Percentiles rank a stretch among this genome's conserved stretches.
phyloP scores from a whole-genome alignment of 1,284 basidiomycete species.

The Tylopilus sp. region DNA sequence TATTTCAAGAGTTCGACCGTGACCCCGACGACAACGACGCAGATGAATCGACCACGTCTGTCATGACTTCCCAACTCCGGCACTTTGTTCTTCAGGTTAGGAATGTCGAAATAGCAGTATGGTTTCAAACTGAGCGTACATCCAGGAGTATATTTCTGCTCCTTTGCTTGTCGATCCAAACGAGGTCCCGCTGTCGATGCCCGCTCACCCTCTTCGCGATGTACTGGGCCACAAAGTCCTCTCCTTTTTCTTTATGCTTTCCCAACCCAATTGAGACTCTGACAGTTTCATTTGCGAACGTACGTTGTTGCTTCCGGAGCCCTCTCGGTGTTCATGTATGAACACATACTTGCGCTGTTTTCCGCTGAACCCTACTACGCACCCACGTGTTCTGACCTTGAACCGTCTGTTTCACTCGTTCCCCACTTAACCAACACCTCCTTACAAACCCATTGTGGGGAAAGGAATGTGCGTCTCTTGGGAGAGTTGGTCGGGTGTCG shows the following conservation, averaged over 20 bases:
- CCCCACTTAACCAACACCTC: conserved; percentile 96
- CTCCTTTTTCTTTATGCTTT: conserved; percentile 7
- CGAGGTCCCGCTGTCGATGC: conserved; percentile 35
- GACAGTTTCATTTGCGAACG: conserved; percentile 87
- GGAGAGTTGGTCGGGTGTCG: conserved; percentile 69
- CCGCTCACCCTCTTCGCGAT: conserved; percentile 20
- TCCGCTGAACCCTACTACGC: conserved; percentile 60
- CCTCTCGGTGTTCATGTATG: conserved; percentile 73
- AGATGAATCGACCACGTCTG: conserved; percentile 45
- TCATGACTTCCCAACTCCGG: conserved; percentile 81
- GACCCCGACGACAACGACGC: conserved; percentile 39
- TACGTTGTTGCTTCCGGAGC: conserved; percentile 88
- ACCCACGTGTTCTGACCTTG: conserved; percentile 35
- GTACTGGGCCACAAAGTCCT: conserved; percentile 65
- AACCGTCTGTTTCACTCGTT: conserved; percentile 39
- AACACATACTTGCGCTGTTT: conserved; percentile 83
- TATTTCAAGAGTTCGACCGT: conserved; percentile 84
- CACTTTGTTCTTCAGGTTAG: conserved; percentile 94
- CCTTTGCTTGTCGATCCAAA: conserved; percentile 76
- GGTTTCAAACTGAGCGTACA: conserved; percentile 10
- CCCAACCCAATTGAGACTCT: conserved; percentile 12
- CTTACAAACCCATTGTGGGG: conserved; percentile 69
- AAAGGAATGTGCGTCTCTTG: conserved; percentile 67
- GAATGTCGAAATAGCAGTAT: not conserved
- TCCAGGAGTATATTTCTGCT: conserved; percentile 74